Conservation (phyloP, 441 rosid genomes). For the Mallotus japonicus region DNA sequence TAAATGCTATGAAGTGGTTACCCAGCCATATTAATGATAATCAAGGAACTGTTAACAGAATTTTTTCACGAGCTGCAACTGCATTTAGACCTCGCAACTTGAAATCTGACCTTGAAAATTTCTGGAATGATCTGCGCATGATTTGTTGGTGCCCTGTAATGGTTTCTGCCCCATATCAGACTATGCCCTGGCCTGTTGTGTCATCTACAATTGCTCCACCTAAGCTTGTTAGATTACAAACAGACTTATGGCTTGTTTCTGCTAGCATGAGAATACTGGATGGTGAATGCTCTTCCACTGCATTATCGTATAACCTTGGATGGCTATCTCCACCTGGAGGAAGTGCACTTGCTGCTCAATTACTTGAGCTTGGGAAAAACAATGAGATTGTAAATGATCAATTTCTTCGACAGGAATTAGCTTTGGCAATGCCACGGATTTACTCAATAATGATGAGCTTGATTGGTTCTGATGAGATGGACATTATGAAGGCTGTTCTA, state of each 20-base stretch:
- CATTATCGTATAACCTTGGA: conserved; percentile 87
- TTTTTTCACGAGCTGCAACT: conserved; percentile 85
- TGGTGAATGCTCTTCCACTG: conserved; percentile 94
- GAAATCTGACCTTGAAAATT: conserved; percentile 78
- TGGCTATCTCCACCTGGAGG: conserved; percentile 98
- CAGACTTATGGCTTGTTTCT: conserved; percentile 95
- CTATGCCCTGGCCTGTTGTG: conserved; percentile 92
- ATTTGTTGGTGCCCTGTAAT: conserved; percentile 99
- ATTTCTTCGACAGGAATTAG: conserved; percentile 82
- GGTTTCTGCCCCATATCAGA: conserved; percentile 77
- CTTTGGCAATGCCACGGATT: conserved; percentile 90
- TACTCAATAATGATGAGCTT: conserved; percentile 72
- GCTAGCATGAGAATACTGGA: conserved; percentile 98
- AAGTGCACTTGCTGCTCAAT: conserved; percentile 94
- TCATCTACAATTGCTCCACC: conserved; percentile 95
- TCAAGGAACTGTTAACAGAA: conserved; percentile 68
- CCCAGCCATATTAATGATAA: conserved; percentile 64
- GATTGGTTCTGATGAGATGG: conserved; percentile 96
- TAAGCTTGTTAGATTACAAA: conserved; percentile 78
- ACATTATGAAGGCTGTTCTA: conserved; percentile 93
- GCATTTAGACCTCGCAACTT: conserved; percentile 79
- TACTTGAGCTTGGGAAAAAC: conserved; percentile 98
- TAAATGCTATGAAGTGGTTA: conserved; percentile 88
- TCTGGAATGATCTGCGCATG: conserved; percentile 86
- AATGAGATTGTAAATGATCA: conserved; percentile 79